phyloP scores from a whole-genome alignment of 306 rosid genomes.

The Vicia faba region DNA sequence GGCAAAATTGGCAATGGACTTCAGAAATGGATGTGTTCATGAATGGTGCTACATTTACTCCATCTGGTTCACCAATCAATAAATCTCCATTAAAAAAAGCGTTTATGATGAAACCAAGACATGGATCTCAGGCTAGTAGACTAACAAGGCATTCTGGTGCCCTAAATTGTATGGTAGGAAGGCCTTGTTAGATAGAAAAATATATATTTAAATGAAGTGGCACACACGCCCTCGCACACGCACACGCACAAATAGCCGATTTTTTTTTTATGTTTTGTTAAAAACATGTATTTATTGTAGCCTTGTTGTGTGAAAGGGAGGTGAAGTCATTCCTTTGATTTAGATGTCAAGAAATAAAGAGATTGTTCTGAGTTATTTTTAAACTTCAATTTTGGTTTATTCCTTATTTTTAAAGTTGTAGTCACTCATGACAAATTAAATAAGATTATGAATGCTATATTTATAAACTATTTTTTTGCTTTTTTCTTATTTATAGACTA shows the following conservation, averaged over 20 bases:
- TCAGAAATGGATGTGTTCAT: slow-evolving; percentile 33
- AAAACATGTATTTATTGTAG: background rate
- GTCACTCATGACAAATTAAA: background rate
- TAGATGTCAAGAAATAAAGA: slow-evolving; percentile 6
- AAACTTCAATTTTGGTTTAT: background rate
- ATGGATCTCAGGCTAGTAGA: slow-evolving; percentile 19
- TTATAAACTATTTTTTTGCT: too few relatives aligned
- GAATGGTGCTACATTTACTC: slow-evolving; percentile 30
- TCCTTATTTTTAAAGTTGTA: background rate
- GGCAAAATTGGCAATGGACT: slow-evolving; percentile 38
- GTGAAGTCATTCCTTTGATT: background rate
- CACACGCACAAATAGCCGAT: background rate
- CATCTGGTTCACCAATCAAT: slow-evolving; percentile 5
- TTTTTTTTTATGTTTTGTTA: background rate
- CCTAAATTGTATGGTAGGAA: slow-evolving; percentile 2
- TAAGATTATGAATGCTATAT: too few relatives aligned
- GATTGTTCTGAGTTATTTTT: background rate
- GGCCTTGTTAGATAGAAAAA: slow-evolving; percentile 20
- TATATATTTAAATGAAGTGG: background rate
- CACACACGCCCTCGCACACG: background rate
- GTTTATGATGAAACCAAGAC: slow-evolving; percentile 35
- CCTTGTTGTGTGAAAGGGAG: background rate
- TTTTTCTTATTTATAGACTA: too few relatives aligned
- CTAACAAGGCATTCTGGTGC: slow-evolving; percentile 29
- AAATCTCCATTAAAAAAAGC: background rate